Evolutionary conservation across 768 basidiomycete species (phyloP), one percentile per base, ranked within the genome.

Genomic region (Phanerochaete sordida): DNA sequence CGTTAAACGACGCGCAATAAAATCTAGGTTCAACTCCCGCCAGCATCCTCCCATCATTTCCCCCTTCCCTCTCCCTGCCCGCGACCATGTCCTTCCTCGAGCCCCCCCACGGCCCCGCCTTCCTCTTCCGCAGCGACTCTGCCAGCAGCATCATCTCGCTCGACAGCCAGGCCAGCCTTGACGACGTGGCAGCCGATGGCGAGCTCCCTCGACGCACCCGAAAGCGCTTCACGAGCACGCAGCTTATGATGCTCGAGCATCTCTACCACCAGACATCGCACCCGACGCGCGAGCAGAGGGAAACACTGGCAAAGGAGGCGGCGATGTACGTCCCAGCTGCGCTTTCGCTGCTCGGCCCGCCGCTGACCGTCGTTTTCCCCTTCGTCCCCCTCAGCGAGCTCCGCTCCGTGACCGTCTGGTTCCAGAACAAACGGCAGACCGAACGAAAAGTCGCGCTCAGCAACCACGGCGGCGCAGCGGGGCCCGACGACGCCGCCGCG

Each of bases 281-380:
- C 68, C 88, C 88, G 4, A 86, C 86, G n/a, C 81, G 88, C 35
- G 85, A 85, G 61, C 84, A 90, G 62, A 83, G 88, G 63, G 88
- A 90, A 63, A 71, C 76, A 0, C 77, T 88, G 45, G 87, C 87
- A 9, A 77, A 71, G 45, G 75, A 82, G 12, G 84, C 84, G 13
- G 78, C 76, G 69, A 88, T 90, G 88, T 90, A 73, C 69, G 86
- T 77, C 15, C 23, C 51, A 5, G 58, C 55, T 64, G 43, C 55
- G 54, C 45, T 57, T 4, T 63, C 58, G 51, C 21, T 26, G n/a
- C 3, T 56, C 46, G 24, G 12, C 30, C 16, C 43, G 31, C 59
- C 16, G 50, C 24, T 54, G 37, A 48, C 35, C 28, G 16, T 39
- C 19, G 16, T n/a, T n/a, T n/a, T n/a, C n/a, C n/a, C n/a, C 13